These are phyloP conservation scores for Pelargonium fulgidum DNA, from an alignment of 441 rosid genomes.

Conservation along the genomic window DNA sequence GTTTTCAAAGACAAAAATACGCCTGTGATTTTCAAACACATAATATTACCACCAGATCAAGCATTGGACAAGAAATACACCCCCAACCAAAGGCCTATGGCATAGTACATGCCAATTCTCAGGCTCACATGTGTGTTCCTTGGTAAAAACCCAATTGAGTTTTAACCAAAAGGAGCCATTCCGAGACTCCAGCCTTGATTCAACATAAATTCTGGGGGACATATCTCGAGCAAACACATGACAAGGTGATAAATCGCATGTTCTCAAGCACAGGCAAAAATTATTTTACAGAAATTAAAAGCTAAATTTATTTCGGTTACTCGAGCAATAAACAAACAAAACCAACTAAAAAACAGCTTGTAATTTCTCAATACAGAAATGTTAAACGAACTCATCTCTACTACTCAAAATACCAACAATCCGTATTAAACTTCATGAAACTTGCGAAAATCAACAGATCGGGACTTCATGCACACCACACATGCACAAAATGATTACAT, in stretches of 20 bases:
- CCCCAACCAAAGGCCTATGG: constrained; percentile 63
- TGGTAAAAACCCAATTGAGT: constrained; percentile 28
- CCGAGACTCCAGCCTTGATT: constrained; percentile 63
- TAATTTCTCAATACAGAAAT: no score
- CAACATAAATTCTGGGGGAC: constrained; percentile 18
- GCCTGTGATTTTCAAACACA: not conserved
- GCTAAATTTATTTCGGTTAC: no score
- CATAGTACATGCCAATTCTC: constrained; percentile 47
- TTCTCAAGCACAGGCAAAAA: not conserved
- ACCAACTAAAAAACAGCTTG: not conserved
- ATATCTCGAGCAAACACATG: constrained; percentile 1
- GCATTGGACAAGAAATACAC: constrained; percentile 24
- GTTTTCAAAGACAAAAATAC: no score
- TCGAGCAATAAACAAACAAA: no score
- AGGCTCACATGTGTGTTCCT: constrained; percentile 42
- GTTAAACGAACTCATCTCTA: not conserved
- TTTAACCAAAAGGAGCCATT: constrained; percentile 29
- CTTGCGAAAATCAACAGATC: not conserved
- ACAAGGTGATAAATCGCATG: not conserved
- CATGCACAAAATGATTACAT: not conserved
- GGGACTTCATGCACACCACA: not conserved
- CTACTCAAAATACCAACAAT: not conserved
- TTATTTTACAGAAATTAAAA: not conserved
- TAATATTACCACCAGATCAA: constrained; percentile 17
- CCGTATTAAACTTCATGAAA: not conserved